phyloP scores from a whole-genome alignment of 352 stramenopile species.

The Pythium phragmiticola region DNA sequence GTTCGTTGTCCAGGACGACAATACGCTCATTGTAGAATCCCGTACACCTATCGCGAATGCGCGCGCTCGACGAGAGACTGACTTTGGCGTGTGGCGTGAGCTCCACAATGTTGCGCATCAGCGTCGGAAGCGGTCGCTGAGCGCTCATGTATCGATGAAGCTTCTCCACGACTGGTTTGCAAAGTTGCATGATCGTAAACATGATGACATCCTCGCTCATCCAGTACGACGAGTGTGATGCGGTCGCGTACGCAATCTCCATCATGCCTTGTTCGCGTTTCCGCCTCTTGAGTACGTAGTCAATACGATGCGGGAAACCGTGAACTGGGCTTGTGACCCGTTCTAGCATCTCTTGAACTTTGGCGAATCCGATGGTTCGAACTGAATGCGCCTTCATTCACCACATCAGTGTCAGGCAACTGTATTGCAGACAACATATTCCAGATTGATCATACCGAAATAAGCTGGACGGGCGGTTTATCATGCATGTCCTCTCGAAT shows the following conservation, averaged over 20 bases:
- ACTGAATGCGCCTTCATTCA: slow-evolving; percentile 53
- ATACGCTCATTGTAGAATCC: slow-evolving; percentile 74
- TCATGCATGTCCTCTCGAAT: slow-evolving; percentile 89
- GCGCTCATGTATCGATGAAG: slow-evolving; percentile 83
- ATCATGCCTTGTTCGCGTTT: slow-evolving; percentile 85
- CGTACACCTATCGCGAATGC: slow-evolving; percentile 75
- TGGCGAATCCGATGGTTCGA: slow-evolving; percentile 59
- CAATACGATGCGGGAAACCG: slow-evolving; percentile 74
- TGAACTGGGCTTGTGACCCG: slow-evolving; percentile 65
- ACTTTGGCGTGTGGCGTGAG: slow-evolving; percentile 73
- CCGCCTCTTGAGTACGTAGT: slow-evolving; percentile 76
- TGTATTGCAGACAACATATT: not conserved
- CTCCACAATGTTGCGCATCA: slow-evolving; percentile 79
- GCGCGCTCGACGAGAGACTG: slow-evolving; percentile 65
- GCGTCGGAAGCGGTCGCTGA: slow-evolving; percentile 58
- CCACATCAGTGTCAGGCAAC: not conserved
- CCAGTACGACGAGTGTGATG: slow-evolving; percentile 89
- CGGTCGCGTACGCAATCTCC: slow-evolving; percentile 79
- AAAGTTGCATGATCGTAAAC: slow-evolving; percentile 84
- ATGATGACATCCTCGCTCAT: slow-evolving; percentile 87
- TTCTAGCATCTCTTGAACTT: slow-evolving; percentile 79
- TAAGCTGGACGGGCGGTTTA: slow-evolving; percentile 78
- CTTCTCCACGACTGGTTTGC: slow-evolving; percentile 78
- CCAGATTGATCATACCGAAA: slow-evolving; percentile 40
- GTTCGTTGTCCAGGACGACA: slow-evolving; percentile 69